Evolutionary conservation across 139 green algal species (phyloP), one percentile per base, ranked within the genome.

Genomic region (Asterochloris erici): DNA sequence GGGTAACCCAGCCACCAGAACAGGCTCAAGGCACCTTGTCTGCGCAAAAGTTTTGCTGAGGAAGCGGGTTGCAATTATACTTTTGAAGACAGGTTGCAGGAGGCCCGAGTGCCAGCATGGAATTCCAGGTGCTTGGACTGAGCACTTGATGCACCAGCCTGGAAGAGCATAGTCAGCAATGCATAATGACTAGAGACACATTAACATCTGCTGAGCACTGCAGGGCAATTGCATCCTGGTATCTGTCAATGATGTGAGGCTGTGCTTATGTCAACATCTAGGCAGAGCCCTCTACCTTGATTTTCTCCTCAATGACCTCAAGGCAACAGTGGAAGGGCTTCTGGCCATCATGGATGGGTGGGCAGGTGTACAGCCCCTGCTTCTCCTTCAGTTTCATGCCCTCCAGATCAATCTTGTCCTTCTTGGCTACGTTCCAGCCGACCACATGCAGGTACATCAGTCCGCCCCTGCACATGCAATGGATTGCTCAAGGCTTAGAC

Each of bases 341-440:
- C 74, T 80, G 71, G 17, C 27, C 38, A 21, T 38, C 24, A 26
- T 71, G 68, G 62, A 73, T 77, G n/a, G 81, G 76, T 12, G 89
- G 83, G 79, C 89, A 92, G 29, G 77, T 84, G 28, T 90, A 86
- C 47, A 92, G n/a, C 73, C 89, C 89, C 79, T 91, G 84, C 78
- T 89, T 85, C 62, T 85, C 63, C 47, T 79, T 77, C 64, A 92
- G 78, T 64, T 77, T 75, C n/a, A 47, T 64, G 21, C 29, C n/a
- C 28, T 85, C 78, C 15, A 83, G 27, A 62, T 84, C 80, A 26
- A 92, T 85, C 26, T 88, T 68, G 81, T 90, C 87, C 73, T 90
- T 90, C 54, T 90, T 86, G 28, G 81, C 85, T 63, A 76, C 54
- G 81, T 88, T 47, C 81, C 79, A 90, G 11, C 87, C 89, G 29